A percentile compares a stretch with the other conserved stretches of the same genome.
phyloP scores from a whole-genome alignment of 2,329 filamentous ascomycete species.

The Ophiosphaerella herpotricha region DNA sequence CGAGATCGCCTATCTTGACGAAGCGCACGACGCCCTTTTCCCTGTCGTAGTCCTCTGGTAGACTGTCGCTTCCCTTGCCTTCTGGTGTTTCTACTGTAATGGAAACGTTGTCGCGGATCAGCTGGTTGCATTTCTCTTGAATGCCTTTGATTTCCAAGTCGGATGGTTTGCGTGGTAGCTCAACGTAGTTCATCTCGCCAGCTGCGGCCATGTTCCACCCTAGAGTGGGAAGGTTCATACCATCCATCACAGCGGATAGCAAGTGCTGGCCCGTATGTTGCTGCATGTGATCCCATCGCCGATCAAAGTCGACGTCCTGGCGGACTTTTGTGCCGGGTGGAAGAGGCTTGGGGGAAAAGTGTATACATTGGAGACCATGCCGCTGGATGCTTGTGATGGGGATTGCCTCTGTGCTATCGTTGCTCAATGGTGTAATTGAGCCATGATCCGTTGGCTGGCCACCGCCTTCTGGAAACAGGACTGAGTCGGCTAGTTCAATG shows the following conservation, averaged over 20 bases:
- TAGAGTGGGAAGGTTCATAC: constrained; percentile 33
- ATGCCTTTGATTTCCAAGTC: constrained; percentile 30
- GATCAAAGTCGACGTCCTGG: constrained; percentile 34
- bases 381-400: constrained; percentile 37
- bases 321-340: constrained; percentile 62
- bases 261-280: constrained; percentile 44
- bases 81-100: constrained; percentile 40
- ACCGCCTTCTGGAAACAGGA: constrained; percentile 41
- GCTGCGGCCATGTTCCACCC: constrained; percentile 39
- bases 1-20: constrained; percentile 39
- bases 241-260: constrained; percentile 40
- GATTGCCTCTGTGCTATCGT: constrained; percentile 19
- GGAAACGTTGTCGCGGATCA: constrained; percentile 31
- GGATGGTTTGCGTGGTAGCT: constrained; percentile 35
- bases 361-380: constrained; percentile 62
- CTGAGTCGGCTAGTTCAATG: constrained; percentile 39
- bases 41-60: constrained; percentile 38
- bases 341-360: constrained; percentile 90
- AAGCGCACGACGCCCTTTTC: constrained; percentile 40
- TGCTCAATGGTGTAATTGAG: constrained; percentile 26
- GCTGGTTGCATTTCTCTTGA: constrained; percentile 32
- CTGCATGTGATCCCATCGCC: constrained; percentile 43
- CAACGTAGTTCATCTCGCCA: constrained; percentile 43
- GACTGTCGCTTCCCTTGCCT: constrained; percentile 27
- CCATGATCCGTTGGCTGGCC: constrained; percentile 41